phyloP scores from a whole-genome alignment of 2,329 filamentous ascomycete species.

The Basipetospora chlamydospora region DNA sequence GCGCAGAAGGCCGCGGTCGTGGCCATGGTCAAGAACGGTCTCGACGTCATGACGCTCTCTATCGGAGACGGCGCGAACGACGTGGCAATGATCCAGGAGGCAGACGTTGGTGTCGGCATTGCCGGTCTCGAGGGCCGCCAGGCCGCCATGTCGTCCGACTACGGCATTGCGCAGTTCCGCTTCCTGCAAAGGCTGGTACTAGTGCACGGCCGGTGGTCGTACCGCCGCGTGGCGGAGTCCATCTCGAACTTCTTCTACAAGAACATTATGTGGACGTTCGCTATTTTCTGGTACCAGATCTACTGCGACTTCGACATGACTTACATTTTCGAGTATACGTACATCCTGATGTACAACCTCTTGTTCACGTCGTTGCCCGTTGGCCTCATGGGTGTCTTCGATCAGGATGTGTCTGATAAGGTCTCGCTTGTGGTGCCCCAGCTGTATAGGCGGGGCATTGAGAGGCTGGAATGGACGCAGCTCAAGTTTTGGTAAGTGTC shows the following conservation, averaged over 20 bases:
- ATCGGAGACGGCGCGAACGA: slow-evolving; percentile 93
- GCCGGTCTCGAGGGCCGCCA: slow-evolving; percentile 85
- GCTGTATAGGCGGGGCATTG: slow-evolving; percentile 87
- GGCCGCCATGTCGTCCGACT: slow-evolving; percentile 92
- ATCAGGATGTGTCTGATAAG: slow-evolving; percentile 90
- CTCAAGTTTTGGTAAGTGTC: slow-evolving; percentile 77
- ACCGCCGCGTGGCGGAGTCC: slow-evolving; percentile 78
- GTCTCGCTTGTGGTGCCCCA: slow-evolving; percentile 91
- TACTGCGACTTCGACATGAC: slow-evolving; percentile 94
- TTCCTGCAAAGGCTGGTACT: slow-evolving; percentile 74
- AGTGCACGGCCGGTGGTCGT: slow-evolving; percentile 93
- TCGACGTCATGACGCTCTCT: slow-evolving; percentile 91
- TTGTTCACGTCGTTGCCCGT: slow-evolving; percentile 92
- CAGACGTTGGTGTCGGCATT: slow-evolving; percentile 91
- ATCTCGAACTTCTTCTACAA: slow-evolving; percentile 99
- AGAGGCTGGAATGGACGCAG: slow-evolving; percentile 92
- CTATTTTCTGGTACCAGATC: slow-evolving; percentile 94
- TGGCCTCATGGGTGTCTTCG: slow-evolving; percentile 88
- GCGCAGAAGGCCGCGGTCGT: slow-evolving; percentile 97
- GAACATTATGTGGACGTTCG: slow-evolving; percentile 96
- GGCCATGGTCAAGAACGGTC: slow-evolving; percentile 80
- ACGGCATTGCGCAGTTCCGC: slow-evolving; percentile 86
- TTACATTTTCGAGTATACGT: slow-evolving; percentile 95
- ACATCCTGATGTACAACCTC: slow-evolving; percentile 92
- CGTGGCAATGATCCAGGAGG: slow-evolving; percentile 95